These are phyloP conservation scores for Entonaema liquescens DNA, from an alignment of 495 filamentous ascomycete genomes.

Conservation along the genomic window DNA sequence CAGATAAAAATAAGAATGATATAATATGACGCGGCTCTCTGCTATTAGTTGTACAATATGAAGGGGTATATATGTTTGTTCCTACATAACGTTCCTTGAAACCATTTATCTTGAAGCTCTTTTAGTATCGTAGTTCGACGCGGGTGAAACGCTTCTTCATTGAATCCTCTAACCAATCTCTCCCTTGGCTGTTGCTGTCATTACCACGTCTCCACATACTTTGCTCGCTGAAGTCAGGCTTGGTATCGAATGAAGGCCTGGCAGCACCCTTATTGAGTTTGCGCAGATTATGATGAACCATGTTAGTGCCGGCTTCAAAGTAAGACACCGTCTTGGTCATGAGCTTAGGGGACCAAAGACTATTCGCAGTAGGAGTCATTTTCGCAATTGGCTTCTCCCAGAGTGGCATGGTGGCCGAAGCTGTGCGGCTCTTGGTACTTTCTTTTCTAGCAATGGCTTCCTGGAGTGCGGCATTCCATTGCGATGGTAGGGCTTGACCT, in stretches of 20 bases:
- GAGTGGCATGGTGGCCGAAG: slow-evolving; percentile 1
- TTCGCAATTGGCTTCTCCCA: slow-evolving; percentile 18
- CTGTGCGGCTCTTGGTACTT: neutral
- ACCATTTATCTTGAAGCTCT: neutral
- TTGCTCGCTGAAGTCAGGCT: slow-evolving; percentile 20
- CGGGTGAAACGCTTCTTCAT: slow-evolving; percentile 41
- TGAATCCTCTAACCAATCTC: slow-evolving; percentile 42
- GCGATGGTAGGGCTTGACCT: slow-evolving; percentile 26
- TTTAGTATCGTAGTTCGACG: slow-evolving; percentile 43
- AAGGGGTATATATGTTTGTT: slow-evolving; percentile 34
- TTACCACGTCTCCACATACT: slow-evolving; percentile 31
- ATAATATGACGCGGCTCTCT: slow-evolving; percentile 8
- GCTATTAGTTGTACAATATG: slow-evolving; percentile 33
- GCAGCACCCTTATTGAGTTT: neutral
- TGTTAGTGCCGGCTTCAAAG: neutral
- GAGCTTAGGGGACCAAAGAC: slow-evolving; percentile 13
- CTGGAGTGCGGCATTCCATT: slow-evolving; percentile 38
- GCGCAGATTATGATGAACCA: neutral
- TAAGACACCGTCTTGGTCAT: neutral
- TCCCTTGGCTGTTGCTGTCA: slow-evolving; percentile 1
- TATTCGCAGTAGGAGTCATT: neutral
- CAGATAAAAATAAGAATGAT: slow-evolving; percentile 23
- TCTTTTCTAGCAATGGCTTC: slow-evolving; percentile 39
- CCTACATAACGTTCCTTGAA: slow-evolving; percentile 24
- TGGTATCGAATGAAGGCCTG: neutral